A percentile compares a stretch with the other conserved stretches of the same genome.
Conservation (phyloP, 257 asterid species). For the Nicotiana otophora region DNA sequence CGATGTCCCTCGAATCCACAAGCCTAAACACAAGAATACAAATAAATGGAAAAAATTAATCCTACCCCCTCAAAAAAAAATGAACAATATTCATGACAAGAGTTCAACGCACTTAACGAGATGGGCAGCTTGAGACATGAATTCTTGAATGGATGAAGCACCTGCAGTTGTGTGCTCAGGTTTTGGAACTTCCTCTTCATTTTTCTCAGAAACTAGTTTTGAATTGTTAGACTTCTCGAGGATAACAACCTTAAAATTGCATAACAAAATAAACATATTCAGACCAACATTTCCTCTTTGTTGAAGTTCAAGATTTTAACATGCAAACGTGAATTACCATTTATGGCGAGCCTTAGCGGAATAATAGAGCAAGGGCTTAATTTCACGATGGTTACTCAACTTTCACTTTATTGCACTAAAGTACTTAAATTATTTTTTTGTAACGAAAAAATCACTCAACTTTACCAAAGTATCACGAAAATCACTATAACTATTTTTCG, state of each 20-base stretch:
- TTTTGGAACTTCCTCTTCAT: conserved; percentile 19
- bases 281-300: no score
- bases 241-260: conserved; percentile 21
- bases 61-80: background rate
- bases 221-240: conserved; percentile 28
- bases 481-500: no score
- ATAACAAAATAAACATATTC: no score
- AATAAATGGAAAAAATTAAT: no score
- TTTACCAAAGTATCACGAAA: no score
- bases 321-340: no score
- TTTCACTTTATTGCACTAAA: no score
- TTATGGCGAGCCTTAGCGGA: no score
- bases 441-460: no score
- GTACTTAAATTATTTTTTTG: no score
- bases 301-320: background rate
- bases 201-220: conserved; percentile 19
- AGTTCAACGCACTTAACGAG: conserved; percentile 39
- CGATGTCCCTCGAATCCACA: conserved; percentile 53
- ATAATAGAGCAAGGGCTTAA: no score
- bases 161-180: conserved; percentile 29
- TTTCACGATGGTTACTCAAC: no score
- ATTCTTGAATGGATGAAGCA: conserved; percentile 36
- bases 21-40: conserved; percentile 25
- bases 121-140: conserved; percentile 43
- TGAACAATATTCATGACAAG: background rate